Evolutionary conservation across 2,329 filamentous ascomycete species (phyloP), one percentile per base, ranked within the genome.

Genomic region (Arthroderma sp.): DNA sequence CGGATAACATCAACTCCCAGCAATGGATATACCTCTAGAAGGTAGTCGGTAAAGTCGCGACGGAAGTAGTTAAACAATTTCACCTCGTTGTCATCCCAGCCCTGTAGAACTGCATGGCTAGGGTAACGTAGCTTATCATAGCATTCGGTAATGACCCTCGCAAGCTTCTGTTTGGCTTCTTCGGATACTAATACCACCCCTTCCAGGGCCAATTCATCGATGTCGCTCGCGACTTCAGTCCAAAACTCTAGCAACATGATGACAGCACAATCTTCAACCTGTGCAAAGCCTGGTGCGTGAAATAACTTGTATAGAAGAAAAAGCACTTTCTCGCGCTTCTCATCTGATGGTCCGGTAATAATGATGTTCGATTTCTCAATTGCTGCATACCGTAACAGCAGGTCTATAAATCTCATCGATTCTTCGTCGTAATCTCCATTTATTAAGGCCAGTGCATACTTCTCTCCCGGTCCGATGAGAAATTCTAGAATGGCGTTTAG

Each of bases 41-140:
- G 65, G 55, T 74, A 76, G 59, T 76, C 74, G 53, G 70, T 70
- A n/a, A 71, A 73, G 47, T 76, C 73, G 28, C 71, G 70, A 17
- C 74, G 72, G 58, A 76, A 76, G 17, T 68, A 65, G 51, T 67
- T 67, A 57, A 76, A 76, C 56, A 73, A 70, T 56, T 65, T 67
- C 31, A 71, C 64, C 28, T 76, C 73, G 54, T 76, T 73, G 33
- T 71, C 68, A 49, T 68, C 67, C 74, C 73, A 76, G 8, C 69
- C 67, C 33, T 66, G 64, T 15, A 70, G 41, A 19, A 71, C 67
- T 41, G 65, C 65, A 1, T 67, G 58, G 8, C 58, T 63, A 0
- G 73, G 71, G 56, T 71, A 73, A n/a, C 70, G 65, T 21, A 76
- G 66, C 58, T 75, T 75, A 35, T 68, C 68, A 59, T 71, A 74